These are phyloP conservation scores for Passalora sequoiae DNA, from an alignment of 2,329 filamentous ascomycete species.

Conservation along the genomic window DNA sequence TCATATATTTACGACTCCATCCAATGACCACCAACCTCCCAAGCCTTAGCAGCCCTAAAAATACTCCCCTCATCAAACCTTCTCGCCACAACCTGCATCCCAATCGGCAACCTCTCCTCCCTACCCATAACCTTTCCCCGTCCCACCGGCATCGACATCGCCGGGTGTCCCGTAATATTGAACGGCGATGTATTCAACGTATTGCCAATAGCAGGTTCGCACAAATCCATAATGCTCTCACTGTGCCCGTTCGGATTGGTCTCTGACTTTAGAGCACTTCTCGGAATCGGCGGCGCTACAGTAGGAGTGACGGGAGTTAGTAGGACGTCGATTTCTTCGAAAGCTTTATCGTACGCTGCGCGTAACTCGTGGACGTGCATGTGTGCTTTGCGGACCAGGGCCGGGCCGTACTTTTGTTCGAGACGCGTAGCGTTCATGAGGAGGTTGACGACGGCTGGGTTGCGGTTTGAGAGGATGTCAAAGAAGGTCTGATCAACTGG, in stretches of 20 bases:
- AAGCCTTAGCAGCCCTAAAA: conserved; percentile 34
- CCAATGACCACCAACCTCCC: conserved; percentile 32
- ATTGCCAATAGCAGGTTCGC: conserved; percentile 42
- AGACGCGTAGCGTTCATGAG: conserved; percentile 38
- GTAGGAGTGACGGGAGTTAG: conserved; percentile 46
- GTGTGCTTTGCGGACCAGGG: conserved; percentile 43
- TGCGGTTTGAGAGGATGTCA: conserved; percentile 40
- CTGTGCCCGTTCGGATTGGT: conserved; percentile 29
- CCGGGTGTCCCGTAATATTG: conserved; percentile 50
- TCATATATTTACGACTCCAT: conserved; percentile 18
- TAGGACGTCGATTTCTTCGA: conserved; percentile 45
- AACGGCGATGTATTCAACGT: conserved; percentile 45
- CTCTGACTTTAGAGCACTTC: conserved; percentile 16
- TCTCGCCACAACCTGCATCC: conserved; percentile 36
- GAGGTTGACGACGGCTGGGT: conserved; percentile 45
- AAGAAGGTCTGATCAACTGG: conserved; percentile 39
- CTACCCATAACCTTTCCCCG: conserved; percentile 27
- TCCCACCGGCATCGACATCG: conserved; percentile 44
- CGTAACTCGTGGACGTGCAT: conserved; percentile 45
- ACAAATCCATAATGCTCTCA: conserved; percentile 35
- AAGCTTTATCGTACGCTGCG: conserved; percentile 44
- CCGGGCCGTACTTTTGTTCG: conserved; percentile 28
- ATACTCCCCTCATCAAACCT: conserved; percentile 34
- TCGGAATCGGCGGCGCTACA: conserved; percentile 42
- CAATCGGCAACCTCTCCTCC: conserved; percentile 32